Base-by-base conservation (phyloP, 2,329 filamentous ascomycete genomes). In the Pseudogymnoascus sp. region DNA sequence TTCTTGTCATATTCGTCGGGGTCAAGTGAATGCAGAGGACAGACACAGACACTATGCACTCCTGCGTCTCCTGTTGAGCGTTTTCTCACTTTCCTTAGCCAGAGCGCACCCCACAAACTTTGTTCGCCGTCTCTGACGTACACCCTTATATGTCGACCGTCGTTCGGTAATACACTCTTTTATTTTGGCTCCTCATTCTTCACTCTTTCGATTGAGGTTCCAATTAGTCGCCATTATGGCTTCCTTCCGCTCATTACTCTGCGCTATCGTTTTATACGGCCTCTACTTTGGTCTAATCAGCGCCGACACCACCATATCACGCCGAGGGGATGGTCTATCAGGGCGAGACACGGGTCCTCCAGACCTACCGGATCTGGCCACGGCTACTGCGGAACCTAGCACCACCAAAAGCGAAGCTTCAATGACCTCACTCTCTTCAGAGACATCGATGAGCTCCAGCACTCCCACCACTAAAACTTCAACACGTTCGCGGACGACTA, bases 191-290 rank as follows among this genome's bases (percentile, higher is more conserved):
- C 49, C 49, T 55, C 49, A 10, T 55, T 55, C 49, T 21, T 26
- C 58, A 60, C 58, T 60, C 58, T 60, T 60, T 60, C 33, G 38
- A 41, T 60, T 31, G 58, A 39, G 38, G 35, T 60, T 29, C 33
- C 21, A 41, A 19, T n/a, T 39, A n/a, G 21, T 60, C 33, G 58
- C 58, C 58, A 60, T 60, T 35, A 60, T 60, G 58, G 58, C 26
- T 60, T 39, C 35, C 10, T 39, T 60, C 16, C 58, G 58, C 58
- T 60, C 58, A 38, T 31, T 60, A 60, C 38, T 60, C 4, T 60
- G 58, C 21, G 26, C 19, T 26, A 26, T 60, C 14, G 35, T 39
- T 19, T 41, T 60, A 60, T 60, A 39, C 21, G 21, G 58, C 58
- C 38, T 60, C 23, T 60, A 41, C 58, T 14, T 60, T 60, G 58